phyloP scores from a whole-genome alignment of 805 yeast species.

The Hanseniaspora meyeri region DNA sequence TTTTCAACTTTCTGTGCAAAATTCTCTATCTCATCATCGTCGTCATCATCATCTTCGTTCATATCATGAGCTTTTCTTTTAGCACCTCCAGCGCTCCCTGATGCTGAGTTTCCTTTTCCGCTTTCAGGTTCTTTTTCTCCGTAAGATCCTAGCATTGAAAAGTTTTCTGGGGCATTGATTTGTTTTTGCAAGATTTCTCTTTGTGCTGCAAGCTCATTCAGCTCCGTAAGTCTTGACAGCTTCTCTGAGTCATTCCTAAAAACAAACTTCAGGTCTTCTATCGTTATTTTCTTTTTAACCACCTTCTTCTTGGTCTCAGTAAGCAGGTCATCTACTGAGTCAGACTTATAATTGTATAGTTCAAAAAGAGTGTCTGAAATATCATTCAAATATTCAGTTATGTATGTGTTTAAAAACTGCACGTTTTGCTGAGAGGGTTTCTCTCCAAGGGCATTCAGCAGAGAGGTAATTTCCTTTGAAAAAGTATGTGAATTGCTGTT shows the following conservation, averaged over 20 bases:
- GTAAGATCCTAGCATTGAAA: slow-evolving; percentile 11
- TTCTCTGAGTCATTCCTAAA: slow-evolving; percentile 12
- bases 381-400: neutral
- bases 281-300: neutral
- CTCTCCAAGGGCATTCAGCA: slow-evolving; percentile 4
- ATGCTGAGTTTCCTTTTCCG: neutral
- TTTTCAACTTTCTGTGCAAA: neutral
- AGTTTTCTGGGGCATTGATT: slow-evolving; percentile 10
- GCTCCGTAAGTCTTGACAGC: slow-evolving; percentile 9
- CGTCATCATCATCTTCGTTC: slow-evolving; percentile 4
- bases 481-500: neutral
- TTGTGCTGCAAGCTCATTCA: slow-evolving; percentile 9
- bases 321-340: neutral
- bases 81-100: neutral
- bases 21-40: slow-evolving; percentile 2
- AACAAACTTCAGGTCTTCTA: slow-evolving; percentile 10
- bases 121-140: slow-evolving; percentile 1
- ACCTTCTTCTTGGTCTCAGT: neutral
- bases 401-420: slow-evolving; percentile 1
- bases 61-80: neutral
- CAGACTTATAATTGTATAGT: slow-evolving; percentile 6
- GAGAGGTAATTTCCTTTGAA: neutral
- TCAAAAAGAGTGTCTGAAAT: slow-evolving; percentile 6
- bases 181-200: slow-evolving; percentile 12
- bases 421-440: slow-evolving; percentile 1